Conservation (phyloP, 78 protist genomes). For the Speleostelium caveatum region DNA sequence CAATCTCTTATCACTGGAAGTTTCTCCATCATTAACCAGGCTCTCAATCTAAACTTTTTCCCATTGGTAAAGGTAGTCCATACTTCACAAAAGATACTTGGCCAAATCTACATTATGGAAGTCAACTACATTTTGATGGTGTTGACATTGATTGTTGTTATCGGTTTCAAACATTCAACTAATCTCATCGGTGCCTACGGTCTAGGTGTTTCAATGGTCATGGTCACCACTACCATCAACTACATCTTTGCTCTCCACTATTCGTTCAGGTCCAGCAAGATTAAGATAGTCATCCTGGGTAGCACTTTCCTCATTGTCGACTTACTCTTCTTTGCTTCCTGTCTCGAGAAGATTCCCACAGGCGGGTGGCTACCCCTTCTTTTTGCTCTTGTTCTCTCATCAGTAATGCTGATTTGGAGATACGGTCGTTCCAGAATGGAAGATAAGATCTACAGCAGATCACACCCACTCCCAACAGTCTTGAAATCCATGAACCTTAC, state of each 20-base stretch:
- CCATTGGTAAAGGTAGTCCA: slow-evolving; percentile 22
- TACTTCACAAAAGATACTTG: slow-evolving; percentile 23
- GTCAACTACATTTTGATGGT: slow-evolving; percentile 19
- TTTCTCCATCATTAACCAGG: slow-evolving; percentile 28
- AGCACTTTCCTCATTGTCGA: background rate
- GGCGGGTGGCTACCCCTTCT: slow-evolving; percentile 14
- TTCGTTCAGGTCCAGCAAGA: background rate
- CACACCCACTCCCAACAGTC: background rate
- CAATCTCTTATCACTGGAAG: slow-evolving; percentile 21
- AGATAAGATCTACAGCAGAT: background rate
- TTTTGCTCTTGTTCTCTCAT: background rate
- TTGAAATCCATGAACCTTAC: background rate
- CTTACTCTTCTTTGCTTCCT: background rate
- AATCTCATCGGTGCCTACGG: slow-evolving; percentile 40
- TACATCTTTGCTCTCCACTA: background rate
- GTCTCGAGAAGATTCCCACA: background rate
- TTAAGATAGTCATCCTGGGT: background rate
- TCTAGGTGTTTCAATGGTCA: slow-evolving; percentile 14
- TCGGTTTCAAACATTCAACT: slow-evolving; percentile 45
- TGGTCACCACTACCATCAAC: background rate
- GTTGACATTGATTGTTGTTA: slow-evolving; percentile 8
- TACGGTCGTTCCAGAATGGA: slow-evolving; percentile 9
- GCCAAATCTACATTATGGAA: slow-evolving; percentile 42
- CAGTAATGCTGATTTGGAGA: slow-evolving; percentile 5
- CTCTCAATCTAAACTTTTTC: slow-evolving; percentile 13